phyloP scores from a whole-genome alignment of 169 alveolate genomes.

The Plasmodium vinckei region DNA sequence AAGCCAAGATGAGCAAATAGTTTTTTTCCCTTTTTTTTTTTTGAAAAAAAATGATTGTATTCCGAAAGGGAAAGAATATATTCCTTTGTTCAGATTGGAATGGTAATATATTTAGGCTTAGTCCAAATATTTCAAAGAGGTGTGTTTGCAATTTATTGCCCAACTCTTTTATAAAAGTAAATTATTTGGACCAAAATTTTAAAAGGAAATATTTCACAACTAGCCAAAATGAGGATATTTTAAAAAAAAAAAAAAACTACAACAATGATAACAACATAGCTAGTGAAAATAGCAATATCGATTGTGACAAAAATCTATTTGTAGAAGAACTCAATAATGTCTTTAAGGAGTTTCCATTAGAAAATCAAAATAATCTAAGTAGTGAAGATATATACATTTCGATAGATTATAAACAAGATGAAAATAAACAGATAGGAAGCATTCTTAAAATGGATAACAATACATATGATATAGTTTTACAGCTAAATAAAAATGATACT shows the following conservation, averaged over 20 bases:
- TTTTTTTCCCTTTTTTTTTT: too few relatives aligned
- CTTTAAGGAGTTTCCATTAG: slow-evolving; percentile 33
- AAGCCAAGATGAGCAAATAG: too few relatives aligned
- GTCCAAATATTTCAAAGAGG: background rate
- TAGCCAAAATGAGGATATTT: background rate
- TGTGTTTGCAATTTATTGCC: background rate
- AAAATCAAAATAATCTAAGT: background rate
- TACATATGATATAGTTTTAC: slow-evolving; percentile 49
- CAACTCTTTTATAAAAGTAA: background rate
- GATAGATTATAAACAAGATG: background rate
- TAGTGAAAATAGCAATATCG: background rate
- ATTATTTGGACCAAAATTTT: background rate
- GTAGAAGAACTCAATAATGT: slow-evolving; percentile 56
- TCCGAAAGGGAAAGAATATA: too few relatives aligned
- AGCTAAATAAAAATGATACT: slow-evolving; percentile 27
- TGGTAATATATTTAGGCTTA: too few relatives aligned
- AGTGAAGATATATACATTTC: slow-evolving; percentile 42
- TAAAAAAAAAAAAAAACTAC: slow-evolving; percentile 1
- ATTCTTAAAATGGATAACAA: slow-evolving; percentile 17
- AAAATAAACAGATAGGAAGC: slow-evolving; percentile 24
- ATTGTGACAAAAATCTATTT: slow-evolving; percentile 4
- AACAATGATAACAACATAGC: too few relatives aligned
- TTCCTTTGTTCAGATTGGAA: too few relatives aligned
- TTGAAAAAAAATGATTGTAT: too few relatives aligned
- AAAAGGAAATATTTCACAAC: background rate